Conservation (phyloP, 257 asterid species). For the Echium plantagineum region DNA sequence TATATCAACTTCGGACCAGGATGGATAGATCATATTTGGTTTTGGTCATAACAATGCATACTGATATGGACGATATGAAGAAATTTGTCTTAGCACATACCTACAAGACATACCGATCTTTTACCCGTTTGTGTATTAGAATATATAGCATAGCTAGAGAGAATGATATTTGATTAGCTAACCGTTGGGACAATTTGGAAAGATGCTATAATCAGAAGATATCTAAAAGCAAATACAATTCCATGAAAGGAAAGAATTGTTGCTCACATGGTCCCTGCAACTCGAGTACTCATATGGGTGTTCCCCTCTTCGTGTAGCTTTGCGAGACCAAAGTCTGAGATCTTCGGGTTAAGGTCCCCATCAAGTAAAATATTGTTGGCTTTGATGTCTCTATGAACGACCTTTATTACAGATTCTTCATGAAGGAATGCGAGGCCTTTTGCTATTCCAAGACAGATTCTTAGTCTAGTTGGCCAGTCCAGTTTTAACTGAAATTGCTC, state of each 20-base stretch:
- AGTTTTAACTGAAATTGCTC: slow-evolving; percentile 28
- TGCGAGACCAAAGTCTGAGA: slow-evolving; percentile 68
- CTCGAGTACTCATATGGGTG: slow-evolving; percentile 52
- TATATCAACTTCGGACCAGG: too few relatives aligned
- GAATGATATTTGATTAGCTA: too few relatives aligned
- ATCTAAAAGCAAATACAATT: slow-evolving; percentile 13
- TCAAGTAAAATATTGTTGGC: slow-evolving; percentile 51
- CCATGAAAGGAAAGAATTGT: slow-evolving; percentile 8
- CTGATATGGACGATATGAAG: too few relatives aligned
- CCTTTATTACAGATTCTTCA: slow-evolving; percentile 52
- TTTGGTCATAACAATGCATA: too few relatives aligned
- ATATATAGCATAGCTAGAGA: too few relatives aligned
- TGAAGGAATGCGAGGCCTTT: slow-evolving; percentile 48
- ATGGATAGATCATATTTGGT: too few relatives aligned
- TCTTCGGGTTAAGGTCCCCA: slow-evolving; percentile 50
- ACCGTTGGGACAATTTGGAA: too few relatives aligned
- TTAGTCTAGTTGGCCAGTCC: slow-evolving; percentile 38
- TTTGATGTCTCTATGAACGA: slow-evolving; percentile 64
- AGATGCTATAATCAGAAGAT: too few relatives aligned
- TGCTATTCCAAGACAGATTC: slow-evolving; percentile 50
- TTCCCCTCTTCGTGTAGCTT: slow-evolving; percentile 54
- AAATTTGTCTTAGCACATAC: too few relatives aligned
- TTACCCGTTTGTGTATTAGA: too few relatives aligned
- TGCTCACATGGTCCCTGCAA: slow-evolving; percentile 65
- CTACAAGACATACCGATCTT: too few relatives aligned